Evolutionary conservation across 2,329 filamentous ascomycete species (phyloP), one percentile per base, ranked within the genome.

Genomic region (Myriangium duriaei): DNA sequence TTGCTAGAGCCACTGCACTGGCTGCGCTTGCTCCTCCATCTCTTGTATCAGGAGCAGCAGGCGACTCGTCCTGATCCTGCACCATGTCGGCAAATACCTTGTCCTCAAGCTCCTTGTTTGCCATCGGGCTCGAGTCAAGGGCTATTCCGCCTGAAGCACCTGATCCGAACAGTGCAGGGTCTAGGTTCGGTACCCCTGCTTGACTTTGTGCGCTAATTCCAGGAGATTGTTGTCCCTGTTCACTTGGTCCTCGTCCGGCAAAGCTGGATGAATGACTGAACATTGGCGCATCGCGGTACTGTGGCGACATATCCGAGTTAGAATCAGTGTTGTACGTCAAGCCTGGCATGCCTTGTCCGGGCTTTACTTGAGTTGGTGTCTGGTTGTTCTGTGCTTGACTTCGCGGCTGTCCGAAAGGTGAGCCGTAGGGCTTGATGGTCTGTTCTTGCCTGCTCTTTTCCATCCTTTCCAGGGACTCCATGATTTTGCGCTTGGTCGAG

Each of bases 401-500:
- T n/a, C 7, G n/a, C 7, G 7, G 7, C 7, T 7, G 21, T 26
- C 21, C 21, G 21, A 26, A 26, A 26, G 21, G 10, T 5, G 12
- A 10, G 5, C 32, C 30, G n/a, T 16, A 17, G 11, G 30, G 36
- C 12, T 33, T 39, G 30, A 39, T 29, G 17, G 36, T n/a, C 7
- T 17, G 21, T 7, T 15, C 13, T 4, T 26, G 15, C 11, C 30
- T 29, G 12, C 16, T 33, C n/a, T 16, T n/a, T 9, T 30, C 26
- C 28, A 39, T 45, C 34, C 45, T 46, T 21, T 44, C 45, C 21
- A 49, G 41, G 2, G 42, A 47, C 34, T 58, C 55, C 5, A 53
- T 56, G 13, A 43, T 46, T 56, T 87, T 87, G 16, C 82, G 76
- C 45, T 83, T 81, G 45, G 72, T 76, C 45, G 81, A 77, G 0